Evolutionary conservation across 257 asterid genomes (phyloP).

Genomic region (Misopates orontium): DNA sequence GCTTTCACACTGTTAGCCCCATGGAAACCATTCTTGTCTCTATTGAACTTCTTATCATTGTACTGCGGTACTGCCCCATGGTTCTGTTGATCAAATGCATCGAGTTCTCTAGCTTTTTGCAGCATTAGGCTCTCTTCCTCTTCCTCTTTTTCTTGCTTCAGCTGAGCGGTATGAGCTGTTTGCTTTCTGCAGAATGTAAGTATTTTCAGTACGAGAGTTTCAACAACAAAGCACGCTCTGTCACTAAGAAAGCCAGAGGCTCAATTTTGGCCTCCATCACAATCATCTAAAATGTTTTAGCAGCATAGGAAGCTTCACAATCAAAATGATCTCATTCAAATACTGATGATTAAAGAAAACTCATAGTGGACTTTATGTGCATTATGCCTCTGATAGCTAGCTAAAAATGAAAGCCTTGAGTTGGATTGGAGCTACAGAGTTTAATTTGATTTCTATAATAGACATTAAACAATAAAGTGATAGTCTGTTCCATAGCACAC

Average conservation of each 20-base stretch:
- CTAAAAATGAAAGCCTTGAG: too few relatives aligned
- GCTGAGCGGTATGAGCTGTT: constrained; percentile 61
- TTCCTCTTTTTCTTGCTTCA: constrained; percentile 72
- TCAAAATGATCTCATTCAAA: neutral
- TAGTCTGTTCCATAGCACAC: too few relatives aligned
- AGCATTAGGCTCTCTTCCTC: constrained; percentile 62
- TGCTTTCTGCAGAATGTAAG: constrained; percentile 52
- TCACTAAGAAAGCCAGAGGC: neutral
- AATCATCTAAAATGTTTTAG: too few relatives aligned
- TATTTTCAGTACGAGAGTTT: neutral
- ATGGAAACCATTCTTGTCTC: constrained; percentile 80
- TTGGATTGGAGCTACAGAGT: too few relatives aligned
- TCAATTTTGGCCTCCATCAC: neutral
- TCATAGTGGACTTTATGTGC: too few relatives aligned
- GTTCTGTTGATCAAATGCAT: constrained; percentile 88
- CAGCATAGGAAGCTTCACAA: neutral
- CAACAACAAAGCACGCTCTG: neutral
- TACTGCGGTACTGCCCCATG: constrained; percentile 91
- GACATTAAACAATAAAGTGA: too few relatives aligned
- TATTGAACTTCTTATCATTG: constrained; percentile 59
- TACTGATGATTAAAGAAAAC: neutral
- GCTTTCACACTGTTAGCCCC: constrained; percentile 95
- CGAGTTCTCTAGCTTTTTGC: constrained; percentile 76
- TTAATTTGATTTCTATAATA: too few relatives aligned
- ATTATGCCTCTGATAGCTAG: too few relatives aligned